Percentiles rank a stretch among this genome's conserved stretches.
Conservation (phyloP, 345 rosid genomes). For the Fremontodendron californicum region DNA sequence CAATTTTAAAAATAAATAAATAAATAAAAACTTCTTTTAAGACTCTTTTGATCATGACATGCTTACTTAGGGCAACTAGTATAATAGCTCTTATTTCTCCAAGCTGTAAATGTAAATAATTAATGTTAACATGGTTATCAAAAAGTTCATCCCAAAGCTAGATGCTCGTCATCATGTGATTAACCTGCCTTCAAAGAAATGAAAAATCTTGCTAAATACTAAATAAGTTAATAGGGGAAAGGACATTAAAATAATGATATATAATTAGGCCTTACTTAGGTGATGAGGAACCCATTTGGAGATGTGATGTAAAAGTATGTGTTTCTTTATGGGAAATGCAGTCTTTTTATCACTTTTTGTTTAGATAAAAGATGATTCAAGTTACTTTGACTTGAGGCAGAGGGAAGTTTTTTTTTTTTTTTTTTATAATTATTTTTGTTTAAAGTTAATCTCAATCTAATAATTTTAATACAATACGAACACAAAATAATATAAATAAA, state of each 20-base stretch:
- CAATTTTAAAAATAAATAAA: neutral
- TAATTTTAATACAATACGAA: too few species aligned
- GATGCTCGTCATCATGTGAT: neutral
- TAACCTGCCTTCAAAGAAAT: neutral
- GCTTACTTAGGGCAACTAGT: neutral
- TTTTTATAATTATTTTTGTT: too few species aligned
- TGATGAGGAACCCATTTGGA: neutral
- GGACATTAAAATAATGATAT: neutral
- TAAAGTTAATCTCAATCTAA: too few species aligned
- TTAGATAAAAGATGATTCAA: neutral
- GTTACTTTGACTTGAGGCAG: neutral
- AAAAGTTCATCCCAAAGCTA: neutral
- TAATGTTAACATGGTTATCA: neutral
- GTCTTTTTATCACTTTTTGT: too few species aligned
- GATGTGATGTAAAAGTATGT: neutral
- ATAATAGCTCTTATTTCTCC: neutral
- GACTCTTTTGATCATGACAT: neutral
- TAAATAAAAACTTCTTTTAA: neutral
- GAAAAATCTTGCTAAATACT: neutral
- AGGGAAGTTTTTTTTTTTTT: too few species aligned
- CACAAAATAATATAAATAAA: too few species aligned
- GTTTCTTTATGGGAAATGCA: neutral
- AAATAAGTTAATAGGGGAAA: neutral
- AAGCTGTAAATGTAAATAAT: neutral
- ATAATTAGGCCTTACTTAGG: conserved; percentile 1